Evolutionary conservation across 257 asterid genomes (phyloP).

Genomic region (Solanum dulcamara): DNA sequence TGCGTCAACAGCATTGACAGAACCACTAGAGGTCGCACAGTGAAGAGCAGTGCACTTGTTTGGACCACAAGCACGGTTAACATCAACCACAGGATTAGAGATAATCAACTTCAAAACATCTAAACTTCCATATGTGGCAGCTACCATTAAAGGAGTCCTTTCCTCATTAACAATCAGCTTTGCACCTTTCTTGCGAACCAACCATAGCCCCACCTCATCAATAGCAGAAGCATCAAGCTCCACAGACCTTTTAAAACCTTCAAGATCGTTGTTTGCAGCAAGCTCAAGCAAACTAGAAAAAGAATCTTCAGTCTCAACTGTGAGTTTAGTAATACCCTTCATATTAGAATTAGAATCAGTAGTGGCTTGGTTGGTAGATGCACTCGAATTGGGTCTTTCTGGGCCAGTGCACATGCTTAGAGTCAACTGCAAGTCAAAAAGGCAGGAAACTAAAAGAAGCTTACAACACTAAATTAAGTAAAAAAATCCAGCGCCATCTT

Average conservation of each 20-base stretch:
- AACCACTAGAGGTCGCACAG: slow-evolving; percentile 83
- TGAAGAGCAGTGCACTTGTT: slow-evolving; percentile 89
- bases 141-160: slow-evolving; percentile 88
- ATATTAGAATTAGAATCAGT: slow-evolving; percentile 11
- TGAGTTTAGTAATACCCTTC: slow-evolving; percentile 32
- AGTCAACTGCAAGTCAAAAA: slow-evolving; percentile 33
- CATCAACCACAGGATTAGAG: slow-evolving; percentile 74
- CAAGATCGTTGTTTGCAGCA: slow-evolving; percentile 74
- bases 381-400: slow-evolving; percentile 23
- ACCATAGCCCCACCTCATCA: slow-evolving; percentile 78
- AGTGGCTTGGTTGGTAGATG: slow-evolving; percentile 9
- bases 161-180: slow-evolving; percentile 58
- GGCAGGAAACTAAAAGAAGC: not conserved
- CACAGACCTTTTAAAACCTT: slow-evolving; percentile 52
- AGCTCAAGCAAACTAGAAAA: slow-evolving; percentile 74
- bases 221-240: slow-evolving; percentile 63
- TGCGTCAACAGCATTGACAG: slow-evolving; percentile 38
- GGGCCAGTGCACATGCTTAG: slow-evolving; percentile 45
- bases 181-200: slow-evolving; percentile 57
- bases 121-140: slow-evolving; percentile 72
- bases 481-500: not conserved
- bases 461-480: not conserved
- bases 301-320: slow-evolving; percentile 53
- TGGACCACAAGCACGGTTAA: slow-evolving; percentile 64
- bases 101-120: slow-evolving; percentile 72